Evolutionary conservation across 2,329 filamentous ascomycete genomes (phyloP), one percentile per base, ranked within the genome.

Genomic region (Aspergillus pseudotamarii): DNA sequence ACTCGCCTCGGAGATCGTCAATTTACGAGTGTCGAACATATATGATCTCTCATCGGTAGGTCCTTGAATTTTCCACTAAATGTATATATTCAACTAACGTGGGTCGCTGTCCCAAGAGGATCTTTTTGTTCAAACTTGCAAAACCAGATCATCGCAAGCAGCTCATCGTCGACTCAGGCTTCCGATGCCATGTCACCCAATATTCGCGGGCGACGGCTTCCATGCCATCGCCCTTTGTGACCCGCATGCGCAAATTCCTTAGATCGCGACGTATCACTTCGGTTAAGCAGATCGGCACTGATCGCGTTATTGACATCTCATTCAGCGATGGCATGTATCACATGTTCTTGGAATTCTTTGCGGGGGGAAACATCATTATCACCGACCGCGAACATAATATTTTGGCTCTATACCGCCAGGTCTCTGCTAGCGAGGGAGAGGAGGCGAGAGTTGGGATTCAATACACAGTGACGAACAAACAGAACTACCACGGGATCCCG

Each of bases 271-370:
- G 94, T 62, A 87, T 97, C 62, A 97, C 94, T 0, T 84, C 86
- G 0, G 87, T 99, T 11, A 81, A 84, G 1, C 95, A 99, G 78
- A 86, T 99, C 57, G 95, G 95, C 56, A 97, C 94, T 2, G 95
- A 99, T 77, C 87, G 95, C 59, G 91, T 99, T 65, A 89, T 99
- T 59, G 93, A 98, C 76, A 88, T 99, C 59, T 86, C 91, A 71
- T 97, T 99, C 76, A 96, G 92, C 70, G 93, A 98, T 82, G 95
- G 95, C 12, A 85, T 89, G 69, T 97, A 96, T 75, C 86, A 90
- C 48, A 78, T 99, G 26, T 97, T 93, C 75, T 82, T 99, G 32
- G 95, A 99, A 79, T 99, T 99, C 81, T 99, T 97, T 75, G 94
- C 95, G 1, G 91, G 92, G 58, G 95, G 95, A 53, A 99, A 99